A percentile compares a stretch with the other conserved stretches of the same genome.
Conservation (phyloP, 2,329 filamentous ascomycete genomes). For the Didymella sp. region DNA sequence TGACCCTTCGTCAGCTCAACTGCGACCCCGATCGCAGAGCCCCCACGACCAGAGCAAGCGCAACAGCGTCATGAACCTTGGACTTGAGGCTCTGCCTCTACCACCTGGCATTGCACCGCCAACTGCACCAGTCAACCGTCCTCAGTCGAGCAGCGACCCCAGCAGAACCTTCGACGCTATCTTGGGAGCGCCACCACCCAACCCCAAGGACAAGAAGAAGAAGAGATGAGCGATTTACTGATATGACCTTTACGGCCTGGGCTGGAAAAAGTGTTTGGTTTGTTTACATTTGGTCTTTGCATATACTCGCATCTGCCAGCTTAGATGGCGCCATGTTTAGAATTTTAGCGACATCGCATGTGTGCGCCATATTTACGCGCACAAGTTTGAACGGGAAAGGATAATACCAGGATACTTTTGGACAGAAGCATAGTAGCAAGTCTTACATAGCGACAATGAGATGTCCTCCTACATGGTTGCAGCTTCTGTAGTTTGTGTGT, state of each 20-base stretch:
- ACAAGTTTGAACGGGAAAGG: slow-evolving; percentile 1
- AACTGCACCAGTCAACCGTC: slow-evolving; percentile 32
- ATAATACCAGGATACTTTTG: slow-evolving; percentile 13
- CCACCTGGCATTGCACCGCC: slow-evolving; percentile 53
- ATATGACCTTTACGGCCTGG: slow-evolving; percentile 1
- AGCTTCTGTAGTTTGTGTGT: not conserved
- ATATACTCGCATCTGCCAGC: not conserved
- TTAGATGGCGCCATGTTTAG: slow-evolving; percentile 4
- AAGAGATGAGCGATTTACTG: slow-evolving; percentile 29
- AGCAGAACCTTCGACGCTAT: slow-evolving; percentile 60
- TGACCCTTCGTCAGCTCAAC: slow-evolving; percentile 27
- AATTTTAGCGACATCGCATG: slow-evolving; percentile 15
- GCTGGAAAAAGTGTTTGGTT: slow-evolving; percentile 7
- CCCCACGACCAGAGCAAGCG: slow-evolving; percentile 44
- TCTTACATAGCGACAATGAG: slow-evolving; percentile 1
- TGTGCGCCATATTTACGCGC: slow-evolving; percentile 2
- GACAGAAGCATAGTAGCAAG: not conserved
- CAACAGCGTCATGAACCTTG: slow-evolving; percentile 54
- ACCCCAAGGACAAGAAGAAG: slow-evolving; percentile 42
- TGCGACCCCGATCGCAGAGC: slow-evolving; percentile 37
- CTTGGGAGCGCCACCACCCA: slow-evolving; percentile 40
- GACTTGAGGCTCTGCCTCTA: slow-evolving; percentile 56
- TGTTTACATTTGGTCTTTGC: not conserved
- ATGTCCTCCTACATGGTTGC: not conserved
- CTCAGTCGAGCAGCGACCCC: slow-evolving; percentile 46